Evolutionary conservation across 495 filamentous ascomycete species (phyloP).

Genomic region (Endocarpon pusillum): DNA sequence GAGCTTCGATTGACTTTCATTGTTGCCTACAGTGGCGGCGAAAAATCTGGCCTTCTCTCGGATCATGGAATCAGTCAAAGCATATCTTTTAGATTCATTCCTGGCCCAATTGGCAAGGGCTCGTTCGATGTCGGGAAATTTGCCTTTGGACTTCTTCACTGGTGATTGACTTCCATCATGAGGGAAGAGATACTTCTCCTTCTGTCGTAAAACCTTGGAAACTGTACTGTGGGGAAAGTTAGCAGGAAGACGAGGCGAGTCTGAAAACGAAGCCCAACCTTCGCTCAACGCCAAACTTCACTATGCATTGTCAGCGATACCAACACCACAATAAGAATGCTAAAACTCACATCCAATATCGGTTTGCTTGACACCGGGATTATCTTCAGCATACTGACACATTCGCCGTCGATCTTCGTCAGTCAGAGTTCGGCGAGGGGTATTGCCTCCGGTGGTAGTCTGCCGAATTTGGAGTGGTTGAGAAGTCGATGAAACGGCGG

Average conservation of each 20-base stretch:
- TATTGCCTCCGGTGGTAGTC: constrained; percentile 37
- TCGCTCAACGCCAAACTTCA: constrained; percentile 92
- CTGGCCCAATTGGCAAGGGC: constrained; percentile 88
- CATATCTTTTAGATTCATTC: constrained; percentile 55
- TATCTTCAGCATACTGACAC: constrained; percentile 90
- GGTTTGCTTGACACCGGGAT: constrained; percentile 90
- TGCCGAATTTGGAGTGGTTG: constrained; percentile 30
- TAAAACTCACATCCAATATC: constrained; percentile 73
- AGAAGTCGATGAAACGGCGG: constrained; percentile 16
- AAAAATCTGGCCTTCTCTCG: constrained; percentile 79
- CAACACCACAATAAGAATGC: constrained; percentile 8
- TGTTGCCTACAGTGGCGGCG: constrained; percentile 54
- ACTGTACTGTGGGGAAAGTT: constrained; percentile 66
- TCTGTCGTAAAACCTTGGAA: constrained; percentile 90
- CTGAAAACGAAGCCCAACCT: constrained; percentile 44
- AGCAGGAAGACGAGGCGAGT: not conserved
- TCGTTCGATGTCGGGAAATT: constrained; percentile 88
- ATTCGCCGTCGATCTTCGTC: constrained; percentile 83
- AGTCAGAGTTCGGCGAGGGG: constrained; percentile 77
- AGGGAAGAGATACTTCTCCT: constrained; percentile 85
- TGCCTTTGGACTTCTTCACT: constrained; percentile 75
- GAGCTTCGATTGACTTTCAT: constrained; percentile 61
- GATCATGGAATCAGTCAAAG: constrained; percentile 68
- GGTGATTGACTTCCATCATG: constrained; percentile 81
- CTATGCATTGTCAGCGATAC: constrained; percentile 25